Evolutionary conservation across 2,329 filamentous ascomycete species (phyloP).

Genomic region (Aspergillus sp.): DNA sequence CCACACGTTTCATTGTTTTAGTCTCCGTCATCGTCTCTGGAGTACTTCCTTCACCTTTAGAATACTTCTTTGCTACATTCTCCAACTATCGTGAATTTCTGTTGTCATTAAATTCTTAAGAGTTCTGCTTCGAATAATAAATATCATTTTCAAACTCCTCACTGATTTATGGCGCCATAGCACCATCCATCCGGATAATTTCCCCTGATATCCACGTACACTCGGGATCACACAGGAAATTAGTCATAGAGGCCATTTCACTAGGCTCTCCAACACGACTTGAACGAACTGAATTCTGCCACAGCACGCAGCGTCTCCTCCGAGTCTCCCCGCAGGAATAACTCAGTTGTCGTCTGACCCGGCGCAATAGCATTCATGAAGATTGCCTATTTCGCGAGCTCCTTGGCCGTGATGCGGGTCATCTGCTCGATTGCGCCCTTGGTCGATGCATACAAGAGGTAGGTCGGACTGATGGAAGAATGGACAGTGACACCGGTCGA

Average conservation of each 20-base stretch:
- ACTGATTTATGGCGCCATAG: constrained; percentile 14
- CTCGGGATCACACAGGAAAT: constrained; percentile 41
- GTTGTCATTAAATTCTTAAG: background rate
- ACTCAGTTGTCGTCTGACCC: constrained; percentile 55
- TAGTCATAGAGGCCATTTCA: constrained; percentile 50
- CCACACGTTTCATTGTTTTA: constrained; percentile 10
- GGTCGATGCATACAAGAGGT: constrained; percentile 54
- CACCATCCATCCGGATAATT: constrained; percentile 47
- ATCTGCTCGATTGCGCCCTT: constrained; percentile 63
- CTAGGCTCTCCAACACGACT: constrained; percentile 48
- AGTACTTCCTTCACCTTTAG: background rate
- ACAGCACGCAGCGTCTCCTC: constrained; percentile 47
- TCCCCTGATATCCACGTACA: constrained; percentile 49
- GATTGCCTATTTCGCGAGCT: constrained; percentile 52
- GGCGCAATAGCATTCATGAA: constrained; percentile 52
- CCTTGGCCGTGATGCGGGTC: constrained; percentile 54
- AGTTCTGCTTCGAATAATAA: too few species aligned
- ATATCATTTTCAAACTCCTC: background rate
- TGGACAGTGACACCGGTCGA: constrained; percentile 43
- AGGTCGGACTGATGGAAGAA: constrained; percentile 43
- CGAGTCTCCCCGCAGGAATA: constrained; percentile 53
- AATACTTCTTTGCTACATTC: background rate
- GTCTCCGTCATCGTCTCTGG: background rate
- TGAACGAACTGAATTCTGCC: constrained; percentile 42
- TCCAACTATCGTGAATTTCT: background rate